Conservation (phyloP, 179 eudicot genomes). For the Corrigiola litoralis region DNA sequence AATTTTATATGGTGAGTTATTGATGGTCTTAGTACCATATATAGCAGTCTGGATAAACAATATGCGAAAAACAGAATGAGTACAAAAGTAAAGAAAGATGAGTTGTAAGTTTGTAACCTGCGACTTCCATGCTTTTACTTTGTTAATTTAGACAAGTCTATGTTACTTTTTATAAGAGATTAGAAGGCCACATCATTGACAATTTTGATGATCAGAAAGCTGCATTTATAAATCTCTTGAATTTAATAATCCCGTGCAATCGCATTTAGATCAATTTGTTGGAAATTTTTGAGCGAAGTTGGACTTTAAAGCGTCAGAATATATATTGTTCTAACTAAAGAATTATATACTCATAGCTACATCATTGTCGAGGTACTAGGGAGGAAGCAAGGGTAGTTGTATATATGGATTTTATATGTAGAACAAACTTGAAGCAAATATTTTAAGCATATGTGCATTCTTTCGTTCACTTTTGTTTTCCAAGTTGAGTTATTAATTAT, state of each 20-base stretch:
- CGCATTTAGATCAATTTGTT: constrained; percentile 6
- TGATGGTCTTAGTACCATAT: too few relatives aligned
- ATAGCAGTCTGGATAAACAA: too few relatives aligned
- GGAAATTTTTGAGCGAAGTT: constrained; percentile 5
- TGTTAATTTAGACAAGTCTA: background rate
- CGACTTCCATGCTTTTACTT: background rate
- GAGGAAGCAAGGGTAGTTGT: background rate
- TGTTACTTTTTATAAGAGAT: background rate
- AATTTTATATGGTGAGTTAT: too few relatives aligned
- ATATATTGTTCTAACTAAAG: background rate
- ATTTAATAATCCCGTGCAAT: background rate
- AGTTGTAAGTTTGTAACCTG: background rate
- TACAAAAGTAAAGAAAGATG: too few relatives aligned
- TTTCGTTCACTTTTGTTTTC: constrained; percentile 4
- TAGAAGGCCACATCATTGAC: constrained; percentile 9
- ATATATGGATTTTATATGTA: background rate
- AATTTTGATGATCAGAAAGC: background rate
- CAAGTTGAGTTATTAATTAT: background rate
- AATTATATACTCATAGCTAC: background rate
- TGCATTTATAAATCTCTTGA: background rate
- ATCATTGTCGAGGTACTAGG: constrained; percentile 4
- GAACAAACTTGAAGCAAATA: constrained; percentile 1
- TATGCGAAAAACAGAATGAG: too few relatives aligned
- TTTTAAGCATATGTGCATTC: background rate
- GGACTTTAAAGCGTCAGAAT: constrained; percentile 14